phyloP scores from a whole-genome alignment of 2,329 filamentous ascomycete species.

The Aspergillus floridensis region DNA sequence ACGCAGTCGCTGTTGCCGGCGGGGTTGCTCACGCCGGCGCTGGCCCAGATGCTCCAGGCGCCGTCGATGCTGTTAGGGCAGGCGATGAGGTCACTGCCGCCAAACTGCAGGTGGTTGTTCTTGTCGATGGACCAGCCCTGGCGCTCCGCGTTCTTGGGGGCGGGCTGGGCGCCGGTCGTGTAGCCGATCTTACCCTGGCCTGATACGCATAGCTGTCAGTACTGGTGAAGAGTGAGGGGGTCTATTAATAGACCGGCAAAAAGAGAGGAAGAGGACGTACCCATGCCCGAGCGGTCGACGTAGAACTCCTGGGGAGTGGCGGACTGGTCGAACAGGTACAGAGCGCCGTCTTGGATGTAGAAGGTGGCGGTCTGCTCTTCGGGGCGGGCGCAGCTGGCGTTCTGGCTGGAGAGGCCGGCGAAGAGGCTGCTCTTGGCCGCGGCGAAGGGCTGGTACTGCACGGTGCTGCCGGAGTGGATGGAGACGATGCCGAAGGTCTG shows the following conservation, averaged over 20 bases:
- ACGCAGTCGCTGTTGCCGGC: constrained; percentile 35
- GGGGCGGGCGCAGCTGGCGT: constrained; percentile 48
- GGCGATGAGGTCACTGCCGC: constrained; percentile 48
- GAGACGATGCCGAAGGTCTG: constrained; percentile 51
- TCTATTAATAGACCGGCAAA: no score
- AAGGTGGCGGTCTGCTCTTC: constrained; percentile 51
- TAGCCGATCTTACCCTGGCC: constrained; percentile 56
- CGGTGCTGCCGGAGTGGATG: constrained; percentile 49
- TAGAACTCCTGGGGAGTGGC: constrained; percentile 51
- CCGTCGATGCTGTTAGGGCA: constrained; percentile 51
- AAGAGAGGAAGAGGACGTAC: constrained; percentile 34
- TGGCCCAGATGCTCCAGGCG: constrained; percentile 41
- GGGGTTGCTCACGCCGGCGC: constrained; percentile 27
- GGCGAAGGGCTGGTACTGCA: constrained; percentile 50
- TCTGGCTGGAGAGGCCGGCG: constrained; percentile 45
- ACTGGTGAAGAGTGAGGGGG: no score
- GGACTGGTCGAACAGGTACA: constrained; percentile 50
- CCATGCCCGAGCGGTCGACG: constrained; percentile 60
- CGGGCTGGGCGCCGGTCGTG: constrained; percentile 45
- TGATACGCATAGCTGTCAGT: constrained; percentile 21
- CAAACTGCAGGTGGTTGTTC: constrained; percentile 49
- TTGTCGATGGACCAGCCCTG: constrained; percentile 49
- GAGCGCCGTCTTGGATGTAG: constrained; percentile 46
- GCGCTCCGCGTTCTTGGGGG: constrained; percentile 46
- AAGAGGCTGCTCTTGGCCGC: constrained; percentile 48